Evolutionary conservation across 805 yeast species (phyloP).

Genomic region (Blastobotrys chiropterorum): DNA sequence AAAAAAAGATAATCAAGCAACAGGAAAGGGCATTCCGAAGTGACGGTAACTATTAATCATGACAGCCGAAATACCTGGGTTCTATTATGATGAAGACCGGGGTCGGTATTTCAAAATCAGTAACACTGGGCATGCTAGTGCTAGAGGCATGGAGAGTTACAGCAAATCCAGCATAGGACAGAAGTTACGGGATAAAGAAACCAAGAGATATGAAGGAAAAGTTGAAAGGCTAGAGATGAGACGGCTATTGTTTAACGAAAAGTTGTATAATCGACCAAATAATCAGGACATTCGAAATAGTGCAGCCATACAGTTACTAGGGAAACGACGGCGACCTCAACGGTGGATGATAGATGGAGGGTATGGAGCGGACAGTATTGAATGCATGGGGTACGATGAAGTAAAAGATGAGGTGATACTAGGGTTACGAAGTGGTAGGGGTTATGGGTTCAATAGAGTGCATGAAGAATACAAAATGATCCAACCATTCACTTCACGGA

Average conservation of each 20-base stretch:
- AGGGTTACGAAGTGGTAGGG: background rate
- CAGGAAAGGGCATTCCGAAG: too few relatives aligned
- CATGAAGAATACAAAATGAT: background rate
- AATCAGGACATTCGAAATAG: background rate
- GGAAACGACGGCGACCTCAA: background rate
- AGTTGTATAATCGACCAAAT: background rate
- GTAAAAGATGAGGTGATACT: conserved; percentile 10
- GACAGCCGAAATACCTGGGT: conserved; percentile 17
- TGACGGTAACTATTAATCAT: too few relatives aligned
- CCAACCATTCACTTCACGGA: background rate
- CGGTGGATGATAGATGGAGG: conserved; percentile 2
- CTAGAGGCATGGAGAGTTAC: background rate
- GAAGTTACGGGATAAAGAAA: background rate
- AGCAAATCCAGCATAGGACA: background rate
- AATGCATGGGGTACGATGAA: conserved; percentile 13
- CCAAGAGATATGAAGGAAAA: background rate
- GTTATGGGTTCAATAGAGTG: background rate
- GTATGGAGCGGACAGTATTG: background rate
- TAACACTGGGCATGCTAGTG: conserved; percentile 21
- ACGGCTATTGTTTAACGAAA: background rate
- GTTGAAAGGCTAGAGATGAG: background rate
- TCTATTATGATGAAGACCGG: conserved; percentile 20
- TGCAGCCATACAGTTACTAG: background rate
- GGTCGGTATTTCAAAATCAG: conserved; percentile 23
- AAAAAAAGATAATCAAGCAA: background rate